Percentiles rank a stretch among this genome's conserved stretches.
These are phyloP conservation scores for Otatea glauca DNA, from an alignment of 176 grass and related monocot species.

Conservation along the genomic window DNA sequence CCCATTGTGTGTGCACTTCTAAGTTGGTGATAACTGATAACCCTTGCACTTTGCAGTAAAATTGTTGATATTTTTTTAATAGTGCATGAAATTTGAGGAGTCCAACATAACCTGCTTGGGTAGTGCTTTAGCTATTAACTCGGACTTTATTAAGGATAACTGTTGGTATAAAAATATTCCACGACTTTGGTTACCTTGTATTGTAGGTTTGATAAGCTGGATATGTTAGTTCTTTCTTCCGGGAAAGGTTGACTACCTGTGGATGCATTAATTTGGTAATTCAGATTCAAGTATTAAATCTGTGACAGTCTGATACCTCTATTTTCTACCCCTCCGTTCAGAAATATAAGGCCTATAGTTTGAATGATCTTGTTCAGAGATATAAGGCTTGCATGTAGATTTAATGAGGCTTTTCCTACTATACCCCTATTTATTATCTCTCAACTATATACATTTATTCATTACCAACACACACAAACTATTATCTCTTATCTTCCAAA, in stretches of 20 bases:
- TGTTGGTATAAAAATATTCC: background rate
- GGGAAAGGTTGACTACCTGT: background rate
- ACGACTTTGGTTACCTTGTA: background rate
- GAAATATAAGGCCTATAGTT: too few relatives aligned
- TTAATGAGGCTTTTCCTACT: too few relatives aligned
- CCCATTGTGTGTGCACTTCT: background rate
- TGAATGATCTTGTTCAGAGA: too few relatives aligned
- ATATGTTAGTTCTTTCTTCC: background rate
- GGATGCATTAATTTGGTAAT: conserved; percentile 5
- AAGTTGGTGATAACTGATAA: background rate
- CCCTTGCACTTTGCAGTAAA: background rate
- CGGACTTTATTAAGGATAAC: background rate
- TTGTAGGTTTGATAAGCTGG: background rate
- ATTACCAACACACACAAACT: too few relatives aligned
- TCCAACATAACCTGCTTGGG: background rate
- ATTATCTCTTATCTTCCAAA: too few relatives aligned
- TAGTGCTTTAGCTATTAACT: background rate
- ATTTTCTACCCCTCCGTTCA: too few relatives aligned
- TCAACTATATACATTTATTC: too few relatives aligned
- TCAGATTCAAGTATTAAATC: conserved; percentile 23
- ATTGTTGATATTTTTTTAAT: background rate
- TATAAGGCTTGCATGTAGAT: too few relatives aligned
- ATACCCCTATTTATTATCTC: too few relatives aligned
- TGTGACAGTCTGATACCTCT: background rate
- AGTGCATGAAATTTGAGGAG: conserved; percentile 2